Conservation (phyloP, 495 filamentous ascomycete species). For the Entonaema liquescens region DNA sequence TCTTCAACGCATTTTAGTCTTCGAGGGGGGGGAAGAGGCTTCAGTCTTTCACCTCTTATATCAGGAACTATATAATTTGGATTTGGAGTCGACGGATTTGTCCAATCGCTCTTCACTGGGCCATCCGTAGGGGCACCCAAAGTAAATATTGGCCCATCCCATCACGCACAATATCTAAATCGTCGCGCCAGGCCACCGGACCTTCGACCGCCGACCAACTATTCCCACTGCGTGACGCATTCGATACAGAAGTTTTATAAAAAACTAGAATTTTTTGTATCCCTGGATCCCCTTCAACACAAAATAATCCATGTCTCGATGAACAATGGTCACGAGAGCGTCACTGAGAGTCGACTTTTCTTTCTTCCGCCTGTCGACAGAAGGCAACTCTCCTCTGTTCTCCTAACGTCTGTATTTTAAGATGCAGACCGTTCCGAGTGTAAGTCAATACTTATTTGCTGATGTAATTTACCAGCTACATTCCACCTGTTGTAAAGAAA, state of each 20-base stretch:
- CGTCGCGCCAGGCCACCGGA: constrained; percentile 40
- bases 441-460: constrained; percentile 54
- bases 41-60: constrained; percentile 3
- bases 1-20: neutral
- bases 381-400: constrained; percentile 52
- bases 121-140: constrained; percentile 10
- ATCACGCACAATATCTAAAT: constrained; percentile 33
- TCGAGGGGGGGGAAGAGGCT: constrained; percentile 1
- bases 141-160: constrained; percentile 35
- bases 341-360: constrained; percentile 48
- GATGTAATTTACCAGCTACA: constrained; percentile 11
- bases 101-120: constrained; percentile 24
- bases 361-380: constrained; percentile 46
- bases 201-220: constrained; percentile 33
- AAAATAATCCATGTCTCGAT: constrained; percentile 46
- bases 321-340: constrained; percentile 46
- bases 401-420: constrained; percentile 52
- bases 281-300: constrained; percentile 34
- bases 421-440: constrained; percentile 72
- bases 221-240: constrained; percentile 27
- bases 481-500: constrained; percentile 3
- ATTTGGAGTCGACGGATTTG: constrained; percentile 18
- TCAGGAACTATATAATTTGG: constrained; percentile 17
- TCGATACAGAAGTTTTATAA: constrained; percentile 20
- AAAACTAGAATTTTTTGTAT: constrained; percentile 42